These are phyloP conservation scores for Populus ilicifolia DNA, from an alignment of 345 rosid genomes.

Conservation along the genomic window DNA sequence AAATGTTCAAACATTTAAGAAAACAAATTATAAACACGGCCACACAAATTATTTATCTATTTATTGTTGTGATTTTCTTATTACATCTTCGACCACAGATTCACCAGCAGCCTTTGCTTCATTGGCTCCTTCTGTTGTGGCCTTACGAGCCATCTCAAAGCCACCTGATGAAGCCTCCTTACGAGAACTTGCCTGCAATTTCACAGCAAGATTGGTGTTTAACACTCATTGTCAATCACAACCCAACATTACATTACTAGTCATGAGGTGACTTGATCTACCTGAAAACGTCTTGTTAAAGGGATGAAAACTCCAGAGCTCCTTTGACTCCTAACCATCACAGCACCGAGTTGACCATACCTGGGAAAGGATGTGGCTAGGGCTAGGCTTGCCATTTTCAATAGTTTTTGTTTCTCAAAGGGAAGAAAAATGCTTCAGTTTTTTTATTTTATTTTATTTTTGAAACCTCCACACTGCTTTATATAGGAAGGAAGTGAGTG, in stretches of 20 bases:
- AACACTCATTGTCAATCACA: too few species aligned
- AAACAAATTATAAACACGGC: too few species aligned
- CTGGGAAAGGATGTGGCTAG: constrained; percentile 8
- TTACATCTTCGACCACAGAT: constrained; percentile 22
- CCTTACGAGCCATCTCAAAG: constrained; percentile 1
- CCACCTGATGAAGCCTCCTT: constrained; percentile 6
- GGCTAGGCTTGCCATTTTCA: constrained; percentile 20
- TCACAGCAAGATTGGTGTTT: neutral
- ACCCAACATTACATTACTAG: too few species aligned
- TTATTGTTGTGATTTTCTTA: too few species aligned
- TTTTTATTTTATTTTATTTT: too few species aligned
- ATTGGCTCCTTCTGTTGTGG: constrained; percentile 12
- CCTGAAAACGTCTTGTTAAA: constrained; percentile 21
- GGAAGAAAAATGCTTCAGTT: too few species aligned
- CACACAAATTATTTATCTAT: too few species aligned
- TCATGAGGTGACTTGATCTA: neutral
- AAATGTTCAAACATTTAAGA: neutral
- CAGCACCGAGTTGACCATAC: constrained; percentile 4
- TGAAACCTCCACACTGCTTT: neutral
- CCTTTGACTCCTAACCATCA: constrained; percentile 9
- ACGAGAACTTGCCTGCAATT: constrained; percentile 10
- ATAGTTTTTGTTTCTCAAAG: neutral
- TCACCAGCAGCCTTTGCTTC: constrained; percentile 5
- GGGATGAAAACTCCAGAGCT: constrained; percentile 22
- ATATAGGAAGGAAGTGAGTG: constrained; percentile 1